Evolutionary conservation across 2,329 filamentous ascomycete genomes (phyloP), one percentile per base, ranked within the genome.

Genomic region (Bipolaris sorokiniana): DNA sequence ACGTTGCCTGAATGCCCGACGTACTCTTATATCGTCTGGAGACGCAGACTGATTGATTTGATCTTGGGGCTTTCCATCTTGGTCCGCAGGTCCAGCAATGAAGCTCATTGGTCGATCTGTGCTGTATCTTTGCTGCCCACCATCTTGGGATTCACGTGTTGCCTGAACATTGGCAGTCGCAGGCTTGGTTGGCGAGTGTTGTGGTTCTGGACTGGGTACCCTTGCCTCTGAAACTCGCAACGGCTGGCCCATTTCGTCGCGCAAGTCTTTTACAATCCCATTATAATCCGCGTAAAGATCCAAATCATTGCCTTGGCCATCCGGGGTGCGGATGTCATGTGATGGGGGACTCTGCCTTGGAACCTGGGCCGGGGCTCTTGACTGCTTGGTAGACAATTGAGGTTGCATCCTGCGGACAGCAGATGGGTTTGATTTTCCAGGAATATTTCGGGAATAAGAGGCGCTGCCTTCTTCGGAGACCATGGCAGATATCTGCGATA

Each of bases 271-370:
- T 2, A 76, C 72, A 31, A 76, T 57, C n/a, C 74, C 74, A 50
- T 76, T 70, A 36, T 74, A 71, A 40, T 76, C 73, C 33, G 73
- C 69, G 56, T 76, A 76, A 3, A 76, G 65, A 60, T 76, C 74
- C 49, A 70, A 76, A 18, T 71, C 70, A 45, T 73, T 65, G 46
- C 66, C 60, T 31, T 61, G 61, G 34, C 59, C 51, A 20, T 62
- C 55, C 11, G 66, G 51, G n/a, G 59, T 59, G 36, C 49, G 62
- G n/a, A 65, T 56, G 31, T 48, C 51, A 46, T 62, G 59, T 18
- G 54, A 66, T 22, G 57, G 41, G 11, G 55, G 41, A n/a, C 58
- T 51, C 46, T 72, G 70, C 49, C 69, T 68, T 2, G 59, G 59
- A 40, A 71, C 72, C 51, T 69, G 66, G 22, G 58, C 58, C 28